These are phyloP conservation scores for Cladophialophora chaetospira DNA, from an alignment of 2,329 filamentous ascomycete genomes.

Conservation along the genomic window DNA sequence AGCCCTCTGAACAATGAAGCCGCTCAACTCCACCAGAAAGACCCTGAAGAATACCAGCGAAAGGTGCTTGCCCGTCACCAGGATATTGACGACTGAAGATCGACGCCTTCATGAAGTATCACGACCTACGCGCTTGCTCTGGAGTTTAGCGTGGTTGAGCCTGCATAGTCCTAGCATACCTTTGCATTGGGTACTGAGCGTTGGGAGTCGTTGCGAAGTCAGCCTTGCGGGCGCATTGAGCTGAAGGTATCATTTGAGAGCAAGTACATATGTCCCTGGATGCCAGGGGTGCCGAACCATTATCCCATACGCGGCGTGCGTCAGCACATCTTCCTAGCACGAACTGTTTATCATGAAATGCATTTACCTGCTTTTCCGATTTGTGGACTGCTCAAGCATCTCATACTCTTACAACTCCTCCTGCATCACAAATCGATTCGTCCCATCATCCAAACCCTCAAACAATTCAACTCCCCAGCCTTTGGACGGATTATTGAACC, in stretches of 20 bases:
- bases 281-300: too few species aligned
- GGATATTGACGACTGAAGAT: slow-evolving; percentile 52
- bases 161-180: slow-evolving; percentile 2
- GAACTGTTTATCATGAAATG: slow-evolving; percentile 5
- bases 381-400: too few species aligned
- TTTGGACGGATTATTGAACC: slow-evolving; percentile 47
- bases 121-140: slow-evolving; percentile 14
- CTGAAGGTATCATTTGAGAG: not conserved
- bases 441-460: slow-evolving; percentile 44
- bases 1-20: slow-evolving; percentile 95
- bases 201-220: slow-evolving; percentile 12
- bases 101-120: not conserved
- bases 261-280: too few species aligned
- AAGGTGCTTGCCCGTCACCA: slow-evolving; percentile 66
- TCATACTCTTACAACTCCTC: not conserved
- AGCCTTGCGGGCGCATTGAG: not conserved
- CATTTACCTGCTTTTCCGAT: too few species aligned
- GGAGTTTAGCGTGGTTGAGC: not conserved
- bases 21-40: slow-evolving; percentile 91
- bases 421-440: slow-evolving; percentile 17
- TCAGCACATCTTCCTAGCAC: not conserved
- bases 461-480: slow-evolving; percentile 46
- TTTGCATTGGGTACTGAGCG: slow-evolving; percentile 1
- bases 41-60: slow-evolving; percentile 82
- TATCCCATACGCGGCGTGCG: too few species aligned